A percentile compares a stretch with the other conserved stretches of the same genome.
Evolutionary conservation across 2,329 filamentous ascomycete genomes (phyloP).

Genomic region (Ilyonectria mors-panacis): DNA sequence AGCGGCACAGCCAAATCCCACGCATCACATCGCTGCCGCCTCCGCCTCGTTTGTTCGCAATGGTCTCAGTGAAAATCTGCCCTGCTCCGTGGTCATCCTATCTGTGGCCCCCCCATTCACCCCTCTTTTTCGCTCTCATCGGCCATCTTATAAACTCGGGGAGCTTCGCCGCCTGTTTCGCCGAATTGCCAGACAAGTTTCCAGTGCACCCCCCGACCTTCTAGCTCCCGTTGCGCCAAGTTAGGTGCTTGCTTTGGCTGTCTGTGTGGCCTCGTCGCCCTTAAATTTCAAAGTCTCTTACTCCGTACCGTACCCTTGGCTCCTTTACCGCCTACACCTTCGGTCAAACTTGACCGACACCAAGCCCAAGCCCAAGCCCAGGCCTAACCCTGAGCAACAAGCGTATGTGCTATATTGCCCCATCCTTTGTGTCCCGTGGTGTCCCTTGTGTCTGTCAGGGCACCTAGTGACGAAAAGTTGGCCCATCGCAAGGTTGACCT

Average conservation of each 20-base stretch:
- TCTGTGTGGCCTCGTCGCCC: neutral
- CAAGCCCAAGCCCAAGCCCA: neutral
- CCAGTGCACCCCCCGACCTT: neutral
- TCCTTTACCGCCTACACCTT: neutral
- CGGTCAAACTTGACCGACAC: neutral
- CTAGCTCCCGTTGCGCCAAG: constrained; percentile 1
- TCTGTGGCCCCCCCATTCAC: neutral
- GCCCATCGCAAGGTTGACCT: constrained; percentile 42
- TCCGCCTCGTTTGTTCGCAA: neutral
- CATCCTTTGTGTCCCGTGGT: constrained; percentile 1
- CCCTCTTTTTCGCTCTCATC: neutral
- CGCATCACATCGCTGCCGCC: neutral
- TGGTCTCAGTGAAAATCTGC: neutral
- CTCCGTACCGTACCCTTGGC: neutral
- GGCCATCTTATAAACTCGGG: neutral
- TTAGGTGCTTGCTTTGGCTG: neutral
- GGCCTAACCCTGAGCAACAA: neutral
- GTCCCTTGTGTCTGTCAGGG: neutral
- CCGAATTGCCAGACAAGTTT: neutral
- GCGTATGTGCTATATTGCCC: constrained; percentile 10
- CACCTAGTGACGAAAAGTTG: constrained; percentile 3
- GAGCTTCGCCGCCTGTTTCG: neutral
- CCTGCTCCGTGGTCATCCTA: neutral
- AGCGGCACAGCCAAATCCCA: neutral
- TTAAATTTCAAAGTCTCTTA: neutral